Conservation (phyloP, 805 yeast species). For the Ogataea henricii region DNA sequence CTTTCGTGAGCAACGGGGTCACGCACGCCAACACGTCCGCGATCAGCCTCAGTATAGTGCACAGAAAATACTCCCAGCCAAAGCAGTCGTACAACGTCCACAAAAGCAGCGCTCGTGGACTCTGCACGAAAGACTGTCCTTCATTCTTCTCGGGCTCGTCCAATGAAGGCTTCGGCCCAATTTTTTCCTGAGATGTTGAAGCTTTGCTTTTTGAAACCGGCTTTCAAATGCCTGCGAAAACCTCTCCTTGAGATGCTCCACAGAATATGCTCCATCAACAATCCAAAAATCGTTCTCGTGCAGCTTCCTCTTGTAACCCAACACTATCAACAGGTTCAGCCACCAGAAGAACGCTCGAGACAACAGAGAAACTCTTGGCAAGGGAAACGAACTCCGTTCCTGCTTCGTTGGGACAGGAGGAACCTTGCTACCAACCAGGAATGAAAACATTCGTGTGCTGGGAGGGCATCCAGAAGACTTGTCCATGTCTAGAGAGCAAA, state of each 20-base stretch:
- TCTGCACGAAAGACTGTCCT: slow-evolving; percentile 11
- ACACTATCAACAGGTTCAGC: slow-evolving; percentile 60
- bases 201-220: slow-evolving; percentile 33
- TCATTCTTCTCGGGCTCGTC: slow-evolving; percentile 25
- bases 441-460: slow-evolving; percentile 45
- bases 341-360: slow-evolving; percentile 61
- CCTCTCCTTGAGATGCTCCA: slow-evolving; percentile 38
- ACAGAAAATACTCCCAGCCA: slow-evolving; percentile 42
- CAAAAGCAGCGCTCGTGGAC: slow-evolving; percentile 33
- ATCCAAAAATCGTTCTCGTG: slow-evolving; percentile 60
- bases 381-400: slow-evolving; percentile 52
- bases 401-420: slow-evolving; percentile 53
- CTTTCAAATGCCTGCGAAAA: slow-evolving; percentile 38
- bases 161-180: slow-evolving; percentile 24
- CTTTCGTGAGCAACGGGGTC: slow-evolving; percentile 65
- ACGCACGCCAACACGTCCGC: slow-evolving; percentile 51
- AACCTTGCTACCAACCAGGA: slow-evolving; percentile 46
- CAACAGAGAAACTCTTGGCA: slow-evolving; percentile 41
- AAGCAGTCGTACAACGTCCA: slow-evolving; percentile 46
- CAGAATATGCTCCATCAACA: slow-evolving; percentile 42
- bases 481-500: too few relatives aligned
- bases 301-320: slow-evolving; percentile 71
- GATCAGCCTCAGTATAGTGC: slow-evolving; percentile 41
- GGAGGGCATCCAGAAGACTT: too few relatives aligned
- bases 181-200: slow-evolving; percentile 27